Evolutionary conservation across 1,139 yeast genomes (phyloP).

Genomic region (Hyphopichia buzzinii): DNA sequence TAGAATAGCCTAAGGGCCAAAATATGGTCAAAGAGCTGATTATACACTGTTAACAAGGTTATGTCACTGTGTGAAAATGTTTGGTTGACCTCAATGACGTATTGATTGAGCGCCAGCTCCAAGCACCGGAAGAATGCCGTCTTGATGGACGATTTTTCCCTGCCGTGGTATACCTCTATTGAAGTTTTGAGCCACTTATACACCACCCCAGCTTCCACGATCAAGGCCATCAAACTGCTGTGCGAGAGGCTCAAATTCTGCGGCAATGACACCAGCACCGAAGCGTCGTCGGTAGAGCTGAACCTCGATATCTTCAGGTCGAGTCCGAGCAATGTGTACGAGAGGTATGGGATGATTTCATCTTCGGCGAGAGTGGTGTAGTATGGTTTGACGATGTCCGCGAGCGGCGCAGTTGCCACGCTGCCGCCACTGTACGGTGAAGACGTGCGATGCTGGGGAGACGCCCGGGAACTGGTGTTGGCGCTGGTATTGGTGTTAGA

Average conservation of each 20-base stretch:
- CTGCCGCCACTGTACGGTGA: background rate
- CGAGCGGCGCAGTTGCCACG: constrained; percentile 9
- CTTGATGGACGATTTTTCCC: constrained; percentile 50
- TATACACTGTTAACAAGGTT: constrained; percentile 41
- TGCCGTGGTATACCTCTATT: constrained; percentile 28
- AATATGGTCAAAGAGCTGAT: constrained; percentile 50
- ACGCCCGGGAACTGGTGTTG: background rate
- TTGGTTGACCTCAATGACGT: constrained; percentile 54
- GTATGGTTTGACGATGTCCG: constrained; percentile 27
- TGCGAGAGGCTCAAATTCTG: constrained; percentile 53
- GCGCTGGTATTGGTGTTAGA: too few relatives aligned
- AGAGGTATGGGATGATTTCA: constrained; percentile 54
- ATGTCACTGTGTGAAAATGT: constrained; percentile 28
- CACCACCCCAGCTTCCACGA: constrained; percentile 74
- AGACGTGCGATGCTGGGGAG: background rate
- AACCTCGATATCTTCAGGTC: constrained; percentile 64
- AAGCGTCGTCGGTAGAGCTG: constrained; percentile 21
- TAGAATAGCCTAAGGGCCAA: constrained; percentile 56
- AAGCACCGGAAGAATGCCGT: constrained; percentile 64
- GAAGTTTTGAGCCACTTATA: constrained; percentile 45
- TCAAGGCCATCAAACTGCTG: constrained; percentile 52
- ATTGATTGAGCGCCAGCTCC: constrained; percentile 50
- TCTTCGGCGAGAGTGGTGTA: constrained; percentile 43
- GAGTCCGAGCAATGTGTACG: constrained; percentile 71
- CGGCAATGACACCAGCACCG: constrained; percentile 43